These are phyloP conservation scores for Chrysanthemum lavandulifolium DNA, from an alignment of 129 eudicot species.

Conservation along the genomic window DNA sequence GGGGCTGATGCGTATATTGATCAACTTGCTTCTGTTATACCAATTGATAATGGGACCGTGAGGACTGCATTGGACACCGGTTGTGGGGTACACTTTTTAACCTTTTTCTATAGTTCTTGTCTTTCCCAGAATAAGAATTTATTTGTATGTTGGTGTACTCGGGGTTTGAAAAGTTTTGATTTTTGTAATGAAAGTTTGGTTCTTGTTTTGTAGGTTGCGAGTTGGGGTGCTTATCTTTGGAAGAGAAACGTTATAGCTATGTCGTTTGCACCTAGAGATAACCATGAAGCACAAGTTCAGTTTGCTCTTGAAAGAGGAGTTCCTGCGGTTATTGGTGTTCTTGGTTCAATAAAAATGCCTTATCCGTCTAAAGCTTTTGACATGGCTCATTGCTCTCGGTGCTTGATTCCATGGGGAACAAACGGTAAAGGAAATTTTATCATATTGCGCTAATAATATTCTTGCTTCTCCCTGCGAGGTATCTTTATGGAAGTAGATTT, in stretches of 20 bases:
- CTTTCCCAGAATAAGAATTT: background rate
- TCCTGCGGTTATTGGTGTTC: slow-evolving; percentile 30
- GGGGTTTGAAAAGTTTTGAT: background rate
- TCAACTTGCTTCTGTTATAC: slow-evolving; percentile 42
- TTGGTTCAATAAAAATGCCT: slow-evolving; percentile 24
- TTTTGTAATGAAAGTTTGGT: background rate
- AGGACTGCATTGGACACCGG: slow-evolving; percentile 45
- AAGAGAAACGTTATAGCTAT: slow-evolving; percentile 32
- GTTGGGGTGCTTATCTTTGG: slow-evolving; percentile 33
- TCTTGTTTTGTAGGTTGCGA: slow-evolving; percentile 16
- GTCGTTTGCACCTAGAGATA: slow-evolving; percentile 33
- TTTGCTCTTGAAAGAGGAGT: slow-evolving; percentile 33
- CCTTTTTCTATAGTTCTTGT: background rate
- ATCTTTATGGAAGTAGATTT: background rate
- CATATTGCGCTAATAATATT: too few species aligned
- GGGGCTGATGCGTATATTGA: slow-evolving; percentile 45
- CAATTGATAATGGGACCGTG: slow-evolving; percentile 36
- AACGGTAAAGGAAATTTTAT: slow-evolving; percentile 15
- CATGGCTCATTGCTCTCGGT: slow-evolving; percentile 32
- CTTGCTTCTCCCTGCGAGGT: too few species aligned
- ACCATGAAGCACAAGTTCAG: slow-evolving; percentile 32
- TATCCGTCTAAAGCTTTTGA: slow-evolving; percentile 33
- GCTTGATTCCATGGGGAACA: slow-evolving; percentile 36
- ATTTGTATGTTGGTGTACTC: slow-evolving; percentile 3
- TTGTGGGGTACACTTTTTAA: slow-evolving; percentile 33